phyloP scores from a whole-genome alignment of 2,329 filamentous ascomycete species.

The Periglandula ipomoeae region DNA sequence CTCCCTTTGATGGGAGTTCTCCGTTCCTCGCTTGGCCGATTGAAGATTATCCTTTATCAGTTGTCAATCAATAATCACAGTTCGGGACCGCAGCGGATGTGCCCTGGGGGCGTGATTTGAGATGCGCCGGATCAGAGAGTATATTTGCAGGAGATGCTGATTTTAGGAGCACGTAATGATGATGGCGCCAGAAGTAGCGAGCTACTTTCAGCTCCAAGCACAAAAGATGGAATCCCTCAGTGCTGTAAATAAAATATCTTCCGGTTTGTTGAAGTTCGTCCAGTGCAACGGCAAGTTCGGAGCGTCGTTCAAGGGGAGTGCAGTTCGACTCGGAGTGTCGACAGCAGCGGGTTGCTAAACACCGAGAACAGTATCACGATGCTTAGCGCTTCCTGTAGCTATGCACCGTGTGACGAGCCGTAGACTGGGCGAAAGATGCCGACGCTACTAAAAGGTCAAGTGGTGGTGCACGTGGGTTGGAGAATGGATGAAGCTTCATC shows the following conservation, averaged over 20 bases:
- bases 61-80: background rate
- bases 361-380: background rate
- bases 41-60: background rate
- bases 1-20: constrained; percentile 3
- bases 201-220: too few relatives aligned
- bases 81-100: background rate
- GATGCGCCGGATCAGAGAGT: constrained; percentile 2
- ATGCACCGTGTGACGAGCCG: background rate
- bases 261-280: background rate
- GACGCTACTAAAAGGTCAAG: background rate
- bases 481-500: background rate
- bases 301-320: background rate
- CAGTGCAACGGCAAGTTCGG: background rate
- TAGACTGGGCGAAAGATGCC: background rate
- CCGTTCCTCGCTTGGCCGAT: background rate
- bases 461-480: constrained; percentile 2
- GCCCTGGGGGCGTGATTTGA: background rate
- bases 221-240: too few relatives aligned
- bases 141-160: background rate
- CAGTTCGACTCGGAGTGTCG: background rate
- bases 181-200: background rate
- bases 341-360: background rate
- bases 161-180: background rate
- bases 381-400: background rate
- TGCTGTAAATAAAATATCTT: too few relatives aligned